Percentiles rank a stretch among this genome's conserved stretches.
phyloP scores from a whole-genome alignment of 768 basidiomycete genomes.

The Pulveroboletus ravenelii region DNA sequence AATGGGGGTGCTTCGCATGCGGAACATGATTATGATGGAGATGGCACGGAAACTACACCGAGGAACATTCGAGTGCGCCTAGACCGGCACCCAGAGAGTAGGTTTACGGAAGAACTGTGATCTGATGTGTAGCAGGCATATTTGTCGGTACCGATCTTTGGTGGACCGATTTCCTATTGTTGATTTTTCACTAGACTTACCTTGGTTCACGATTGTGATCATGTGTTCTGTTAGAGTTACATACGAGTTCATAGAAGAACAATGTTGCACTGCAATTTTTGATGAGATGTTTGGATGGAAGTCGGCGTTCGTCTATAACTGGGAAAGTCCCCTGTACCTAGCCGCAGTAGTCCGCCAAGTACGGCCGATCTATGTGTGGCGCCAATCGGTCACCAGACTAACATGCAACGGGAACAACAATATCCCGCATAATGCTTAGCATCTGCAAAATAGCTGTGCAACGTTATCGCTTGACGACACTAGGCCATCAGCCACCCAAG shows the following conservation, averaged over 20 bases:
- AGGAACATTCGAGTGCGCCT: slow-evolving; percentile 15
- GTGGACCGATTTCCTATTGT: neutral
- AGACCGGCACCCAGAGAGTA: slow-evolving; percentile 34
- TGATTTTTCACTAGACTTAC: neutral
- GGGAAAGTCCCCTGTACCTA: neutral
- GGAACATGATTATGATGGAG: slow-evolving; percentile 11
- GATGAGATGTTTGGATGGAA: neutral
- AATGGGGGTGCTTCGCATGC: slow-evolving; percentile 2
- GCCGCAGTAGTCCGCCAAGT: neutral
- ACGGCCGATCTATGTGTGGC: neutral
- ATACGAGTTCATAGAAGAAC: neutral
- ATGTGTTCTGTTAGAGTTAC: neutral
- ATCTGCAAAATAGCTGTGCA: too few species aligned
- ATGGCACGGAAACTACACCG: neutral
- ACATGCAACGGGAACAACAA: too few species aligned
- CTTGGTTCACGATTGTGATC: neutral
- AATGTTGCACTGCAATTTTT: neutral
- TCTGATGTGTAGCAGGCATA: neutral
- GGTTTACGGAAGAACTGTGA: slow-evolving; percentile 25
- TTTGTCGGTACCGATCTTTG: neutral
- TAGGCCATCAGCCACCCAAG: too few species aligned
- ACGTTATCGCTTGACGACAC: too few species aligned
- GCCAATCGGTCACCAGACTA: neutral
- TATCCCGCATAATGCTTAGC: too few species aligned
- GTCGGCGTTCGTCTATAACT: neutral